These are phyloP conservation scores for Tilletia horrida DNA, from an alignment of 1,284 basidiomycete genomes.

Conservation along the genomic window DNA sequence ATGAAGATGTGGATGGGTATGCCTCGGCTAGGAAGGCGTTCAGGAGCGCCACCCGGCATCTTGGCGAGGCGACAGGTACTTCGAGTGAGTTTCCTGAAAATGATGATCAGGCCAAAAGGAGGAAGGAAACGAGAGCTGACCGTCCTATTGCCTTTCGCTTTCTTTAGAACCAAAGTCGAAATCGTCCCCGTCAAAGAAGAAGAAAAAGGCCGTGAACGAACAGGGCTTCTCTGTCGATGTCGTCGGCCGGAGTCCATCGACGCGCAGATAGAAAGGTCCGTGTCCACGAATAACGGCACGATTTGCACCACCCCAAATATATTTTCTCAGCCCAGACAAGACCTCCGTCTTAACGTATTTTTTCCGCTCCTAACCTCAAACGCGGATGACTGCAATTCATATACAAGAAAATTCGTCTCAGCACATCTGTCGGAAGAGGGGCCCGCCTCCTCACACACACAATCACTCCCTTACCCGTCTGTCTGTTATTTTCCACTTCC, in stretches of 20 bases:
- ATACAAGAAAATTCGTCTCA: too few relatives aligned
- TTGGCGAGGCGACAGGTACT: conserved; percentile 43
- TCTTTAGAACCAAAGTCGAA: conserved; percentile 9
- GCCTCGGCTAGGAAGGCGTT: conserved; percentile 45
- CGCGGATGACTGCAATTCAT: too few relatives aligned
- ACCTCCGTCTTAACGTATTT: background rate
- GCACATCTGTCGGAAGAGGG: too few relatives aligned
- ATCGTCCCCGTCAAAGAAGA: conserved; percentile 2
- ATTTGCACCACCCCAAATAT: too few relatives aligned
- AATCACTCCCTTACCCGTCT: too few relatives aligned
- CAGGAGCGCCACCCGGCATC: conserved; percentile 38
- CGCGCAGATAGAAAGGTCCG: background rate
- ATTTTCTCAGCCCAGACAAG: background rate
- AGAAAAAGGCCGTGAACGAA: background rate
- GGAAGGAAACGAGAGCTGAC: background rate
- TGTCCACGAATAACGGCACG: background rate
- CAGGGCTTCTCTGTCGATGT: background rate
- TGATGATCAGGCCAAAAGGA: too few relatives aligned
- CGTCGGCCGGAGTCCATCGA: conserved; percentile 2
- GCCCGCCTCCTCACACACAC: too few relatives aligned
- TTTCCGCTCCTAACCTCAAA: too few relatives aligned
- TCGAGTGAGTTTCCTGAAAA: background rate
- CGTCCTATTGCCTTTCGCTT: background rate
- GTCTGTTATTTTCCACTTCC: too few relatives aligned
- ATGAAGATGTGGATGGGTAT: conserved; percentile 44